Evolutionary conservation across 306 rosid species (phyloP).

Genomic region (Albizia julibrissin): DNA sequence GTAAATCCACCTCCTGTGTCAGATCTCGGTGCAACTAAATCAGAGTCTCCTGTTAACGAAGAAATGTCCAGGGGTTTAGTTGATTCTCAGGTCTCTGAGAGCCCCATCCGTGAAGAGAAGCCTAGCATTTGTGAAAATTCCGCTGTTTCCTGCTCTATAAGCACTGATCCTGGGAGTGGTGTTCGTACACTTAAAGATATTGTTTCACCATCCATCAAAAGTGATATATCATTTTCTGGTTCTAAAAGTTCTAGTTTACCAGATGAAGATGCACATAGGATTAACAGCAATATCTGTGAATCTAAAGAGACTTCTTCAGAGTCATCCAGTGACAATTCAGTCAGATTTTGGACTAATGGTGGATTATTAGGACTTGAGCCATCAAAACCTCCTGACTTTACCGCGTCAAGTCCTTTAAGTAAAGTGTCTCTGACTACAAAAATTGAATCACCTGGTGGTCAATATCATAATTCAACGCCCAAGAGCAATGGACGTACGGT

Average conservation of each 20-base stretch:
- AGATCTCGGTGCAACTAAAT: background rate
- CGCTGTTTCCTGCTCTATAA: slow-evolving; percentile 40
- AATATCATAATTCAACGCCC: slow-evolving; percentile 35
- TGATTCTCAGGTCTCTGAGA: slow-evolving; percentile 34
- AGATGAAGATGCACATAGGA: slow-evolving; percentile 42
- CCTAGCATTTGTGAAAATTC: slow-evolving; percentile 36
- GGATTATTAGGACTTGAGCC: slow-evolving; percentile 96
- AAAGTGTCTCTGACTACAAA: slow-evolving; percentile 39
- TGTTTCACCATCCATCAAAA: slow-evolving; percentile 41
- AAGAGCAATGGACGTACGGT: slow-evolving; percentile 40
- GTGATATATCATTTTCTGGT: slow-evolving; percentile 35
- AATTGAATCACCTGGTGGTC: slow-evolving; percentile 37
- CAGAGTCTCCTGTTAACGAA: slow-evolving; percentile 32
- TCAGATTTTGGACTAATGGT: slow-evolving; percentile 93
- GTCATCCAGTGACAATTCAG: slow-evolving; percentile 52
- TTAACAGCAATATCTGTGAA: slow-evolving; percentile 37
- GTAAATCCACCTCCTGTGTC: background rate
- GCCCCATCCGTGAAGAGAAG: slow-evolving; percentile 36
- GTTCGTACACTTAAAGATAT: slow-evolving; percentile 37
- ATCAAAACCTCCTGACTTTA: slow-evolving; percentile 85
- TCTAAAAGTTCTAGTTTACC: slow-evolving; percentile 38
- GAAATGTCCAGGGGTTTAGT: slow-evolving; percentile 29
- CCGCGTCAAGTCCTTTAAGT: slow-evolving; percentile 48
- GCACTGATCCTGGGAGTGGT: slow-evolving; percentile 13
- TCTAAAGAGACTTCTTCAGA: slow-evolving; percentile 52